Percentiles rank a stretch among this genome's conserved stretches.
These are phyloP conservation scores for Diaporthe citriasiana DNA, from an alignment of 2,329 filamentous ascomycete genomes.

Conservation along the genomic window DNA sequence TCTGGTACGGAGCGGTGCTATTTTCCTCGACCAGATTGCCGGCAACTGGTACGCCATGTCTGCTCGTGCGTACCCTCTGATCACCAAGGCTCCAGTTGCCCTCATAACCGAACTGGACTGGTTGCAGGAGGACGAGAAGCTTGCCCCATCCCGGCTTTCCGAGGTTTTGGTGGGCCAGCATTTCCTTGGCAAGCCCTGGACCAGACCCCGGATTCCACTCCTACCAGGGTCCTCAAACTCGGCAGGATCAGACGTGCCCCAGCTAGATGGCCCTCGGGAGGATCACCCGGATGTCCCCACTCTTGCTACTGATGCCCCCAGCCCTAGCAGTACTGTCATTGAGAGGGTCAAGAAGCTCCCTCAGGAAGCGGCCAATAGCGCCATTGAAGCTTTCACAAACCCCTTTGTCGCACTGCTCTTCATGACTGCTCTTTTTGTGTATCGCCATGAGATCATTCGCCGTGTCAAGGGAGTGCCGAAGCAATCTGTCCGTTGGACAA, in stretches of 20 bases:
- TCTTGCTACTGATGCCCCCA: constrained; percentile 42
- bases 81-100: constrained; percentile 75
- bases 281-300: constrained; percentile 53
- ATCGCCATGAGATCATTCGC: constrained; percentile 61
- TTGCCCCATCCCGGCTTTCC: constrained; percentile 64
- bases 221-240: constrained; percentile 41
- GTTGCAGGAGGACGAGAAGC: constrained; percentile 55
- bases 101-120: constrained; percentile 62
- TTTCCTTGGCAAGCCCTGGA: constrained; percentile 64
- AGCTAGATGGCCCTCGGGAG: constrained; percentile 43
- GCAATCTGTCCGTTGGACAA: constrained; percentile 45
- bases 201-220: constrained; percentile 43
- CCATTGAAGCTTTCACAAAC: constrained; percentile 70
- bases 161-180: constrained; percentile 81
- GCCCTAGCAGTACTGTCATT: constrained; percentile 56
- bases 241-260: not conserved
- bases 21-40: constrained; percentile 90
- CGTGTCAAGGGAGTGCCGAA: constrained; percentile 54
- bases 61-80: constrained; percentile 85
- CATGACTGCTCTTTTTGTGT: constrained; percentile 57
- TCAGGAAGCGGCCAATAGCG: constrained; percentile 62
- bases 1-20: constrained; percentile 71
- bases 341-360: constrained; percentile 66
- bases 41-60: constrained; percentile 97
- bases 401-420: constrained; percentile 65